Conservation (phyloP, 1,284 basidiomycete species). For the Ustilago hordei region DNA sequence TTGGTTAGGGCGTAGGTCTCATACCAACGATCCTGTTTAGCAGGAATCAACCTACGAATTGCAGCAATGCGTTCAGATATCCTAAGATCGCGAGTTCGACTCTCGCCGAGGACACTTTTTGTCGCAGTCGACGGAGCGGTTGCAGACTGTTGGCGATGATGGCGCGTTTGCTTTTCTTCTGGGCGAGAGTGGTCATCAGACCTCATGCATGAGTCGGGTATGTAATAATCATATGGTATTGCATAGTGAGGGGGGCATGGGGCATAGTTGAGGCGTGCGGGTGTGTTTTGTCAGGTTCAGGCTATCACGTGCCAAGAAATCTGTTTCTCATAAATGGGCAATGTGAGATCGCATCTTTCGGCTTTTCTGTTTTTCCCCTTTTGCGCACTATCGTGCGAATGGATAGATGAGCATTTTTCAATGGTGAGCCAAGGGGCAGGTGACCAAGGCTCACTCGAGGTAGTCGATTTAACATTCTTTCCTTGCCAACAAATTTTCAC, state of each 20-base stretch:
- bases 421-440: too few species aligned
- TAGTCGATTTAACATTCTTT: too few species aligned
- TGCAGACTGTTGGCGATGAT: not conserved
- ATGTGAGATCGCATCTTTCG: not conserved
- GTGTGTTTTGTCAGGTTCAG: not conserved
- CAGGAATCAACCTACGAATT: conserved; percentile 40
- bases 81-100: conserved; percentile 51
- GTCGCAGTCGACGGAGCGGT: not conserved
- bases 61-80: conserved; percentile 15
- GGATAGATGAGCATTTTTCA: too few species aligned
- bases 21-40: conserved; percentile 42
- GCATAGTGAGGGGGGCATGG: too few species aligned
- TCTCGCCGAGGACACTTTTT: conserved; percentile 39
- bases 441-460: too few species aligned
- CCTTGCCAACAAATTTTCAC: too few species aligned
- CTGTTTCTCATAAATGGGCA: conserved; percentile 7
- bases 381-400: too few species aligned
- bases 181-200: not conserved
- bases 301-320: conserved; percentile 10
- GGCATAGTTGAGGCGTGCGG: not conserved
- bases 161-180: not conserved
- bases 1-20: conserved; percentile 54
- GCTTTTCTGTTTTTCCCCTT: too few species aligned
- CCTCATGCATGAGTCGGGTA: not conserved
- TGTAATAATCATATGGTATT: too few species aligned